A percentile compares a stretch with the other conserved stretches of the same genome.
Evolutionary conservation across 805 yeast species (phyloP).

Genomic region (Wickerhamiella dianesei): DNA sequence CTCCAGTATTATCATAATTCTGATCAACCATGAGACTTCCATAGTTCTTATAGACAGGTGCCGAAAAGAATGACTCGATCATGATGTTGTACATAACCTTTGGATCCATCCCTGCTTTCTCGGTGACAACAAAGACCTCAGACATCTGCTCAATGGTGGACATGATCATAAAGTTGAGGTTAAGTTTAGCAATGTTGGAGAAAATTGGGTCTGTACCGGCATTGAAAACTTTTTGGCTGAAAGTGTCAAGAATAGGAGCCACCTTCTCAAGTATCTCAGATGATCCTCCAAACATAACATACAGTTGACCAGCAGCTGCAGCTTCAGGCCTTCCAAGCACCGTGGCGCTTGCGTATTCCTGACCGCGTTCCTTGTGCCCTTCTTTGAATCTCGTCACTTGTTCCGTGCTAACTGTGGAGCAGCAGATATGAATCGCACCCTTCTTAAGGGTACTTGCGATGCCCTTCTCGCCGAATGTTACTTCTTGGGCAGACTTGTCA

Average conservation of each 20-base stretch:
- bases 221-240: background rate
- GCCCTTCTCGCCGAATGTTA: background rate
- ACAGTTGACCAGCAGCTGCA: background rate
- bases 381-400: background rate
- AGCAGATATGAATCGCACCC: background rate
- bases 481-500: background rate
- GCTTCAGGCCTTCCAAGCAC: background rate
- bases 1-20: background rate
- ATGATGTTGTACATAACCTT: background rate
- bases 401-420: background rate
- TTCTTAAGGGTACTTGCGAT: background rate
- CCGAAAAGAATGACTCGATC: background rate
- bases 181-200: background rate
- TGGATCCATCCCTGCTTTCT: background rate
- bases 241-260: background rate
- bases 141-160: constrained; percentile 1
- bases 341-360: background rate
- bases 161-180: background rate
- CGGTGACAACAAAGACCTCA: background rate
- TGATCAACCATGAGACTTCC: constrained; percentile 1
- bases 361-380: background rate
- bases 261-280: background rate
- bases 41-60: background rate
- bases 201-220: background rate
- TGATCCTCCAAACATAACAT: background rate